These are phyloP conservation scores for Coccomyxa sp. DNA, from an alignment of 139 green algal genomes.

Conservation along the genomic window DNA sequence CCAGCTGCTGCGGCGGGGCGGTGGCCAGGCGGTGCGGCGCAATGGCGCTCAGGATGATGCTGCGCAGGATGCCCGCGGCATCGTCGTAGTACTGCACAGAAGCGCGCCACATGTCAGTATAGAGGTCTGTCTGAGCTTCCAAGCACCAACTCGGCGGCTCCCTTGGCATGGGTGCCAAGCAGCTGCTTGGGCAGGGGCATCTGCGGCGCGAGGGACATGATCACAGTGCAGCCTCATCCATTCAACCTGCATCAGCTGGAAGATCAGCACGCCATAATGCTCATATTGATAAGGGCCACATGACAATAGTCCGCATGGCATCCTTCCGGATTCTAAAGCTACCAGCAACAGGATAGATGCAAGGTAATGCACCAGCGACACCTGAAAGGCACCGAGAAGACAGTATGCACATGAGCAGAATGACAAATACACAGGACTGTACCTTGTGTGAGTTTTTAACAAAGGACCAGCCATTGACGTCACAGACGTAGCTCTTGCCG, in stretches of 20 bases:
- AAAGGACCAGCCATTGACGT: conserved; percentile 99
- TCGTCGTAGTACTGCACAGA: conserved; percentile 91
- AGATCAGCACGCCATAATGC: no score
- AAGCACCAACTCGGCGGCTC: no score
- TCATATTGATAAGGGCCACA: no score
- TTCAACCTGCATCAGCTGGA: no score
- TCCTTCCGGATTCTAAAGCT: background rate
- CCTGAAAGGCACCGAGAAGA: background rate
- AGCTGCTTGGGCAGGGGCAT: no score
- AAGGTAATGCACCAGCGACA: no score
- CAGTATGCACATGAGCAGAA: background rate
- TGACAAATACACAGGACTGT: background rate
- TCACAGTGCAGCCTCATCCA: no score
- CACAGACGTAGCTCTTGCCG: conserved; percentile 89
- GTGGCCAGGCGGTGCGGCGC: conserved; percentile 64
- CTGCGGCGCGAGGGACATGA: no score
- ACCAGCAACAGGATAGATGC: background rate
- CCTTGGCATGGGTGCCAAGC: no score
- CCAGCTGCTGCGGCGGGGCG: conserved; percentile 12
- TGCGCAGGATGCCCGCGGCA: conserved; percentile 69
- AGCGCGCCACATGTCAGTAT: no score
- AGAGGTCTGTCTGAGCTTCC: no score
- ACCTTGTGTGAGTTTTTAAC: conserved; percentile 96
- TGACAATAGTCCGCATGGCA: no score
- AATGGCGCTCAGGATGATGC: conserved; percentile 71